These are phyloP conservation scores for Didymella lethalis DNA, from an alignment of 2,329 filamentous ascomycete species.

Conservation along the genomic window DNA sequence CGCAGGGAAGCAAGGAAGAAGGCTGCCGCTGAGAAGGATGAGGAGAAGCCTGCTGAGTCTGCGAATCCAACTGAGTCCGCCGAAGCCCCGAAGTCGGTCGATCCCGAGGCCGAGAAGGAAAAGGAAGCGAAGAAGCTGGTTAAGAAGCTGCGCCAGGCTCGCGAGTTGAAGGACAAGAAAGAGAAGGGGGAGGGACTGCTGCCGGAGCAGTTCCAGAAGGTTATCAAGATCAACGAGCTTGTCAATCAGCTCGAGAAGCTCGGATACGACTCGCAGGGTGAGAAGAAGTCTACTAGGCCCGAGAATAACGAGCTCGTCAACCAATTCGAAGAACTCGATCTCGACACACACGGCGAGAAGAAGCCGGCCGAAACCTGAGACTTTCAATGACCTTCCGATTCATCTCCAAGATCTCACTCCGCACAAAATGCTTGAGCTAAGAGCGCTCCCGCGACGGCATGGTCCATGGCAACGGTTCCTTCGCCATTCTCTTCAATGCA, in stretches of 20 bases:
- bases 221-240: constrained; percentile 95
- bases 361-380: constrained; percentile 55
- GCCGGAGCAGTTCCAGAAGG: constrained; percentile 95
- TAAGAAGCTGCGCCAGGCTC: constrained; percentile 95
- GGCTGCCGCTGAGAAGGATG: constrained; percentile 52
- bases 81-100: constrained; percentile 49
- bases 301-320: constrained; percentile 80
- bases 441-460: neutral
- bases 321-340: constrained; percentile 84
- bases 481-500: neutral
- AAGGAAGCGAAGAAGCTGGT: constrained; percentile 91
- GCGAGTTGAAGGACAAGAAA: constrained; percentile 89
- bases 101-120: constrained; percentile 80
- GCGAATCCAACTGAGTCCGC: constrained; percentile 28
- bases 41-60: constrained; percentile 42
- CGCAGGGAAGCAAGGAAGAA: constrained; percentile 71
- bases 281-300: constrained; percentile 61
- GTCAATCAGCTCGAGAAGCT: constrained; percentile 85
- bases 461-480: neutral
- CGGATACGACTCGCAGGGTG: constrained; percentile 82
- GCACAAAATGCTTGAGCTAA: neutral
- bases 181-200: constrained; percentile 82
- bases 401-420: constrained; percentile 1
- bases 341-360: constrained; percentile 78
- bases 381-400: neutral